Conservation (phyloP, 2,329 filamentous ascomycete genomes). For the Paraconiothyrium brasiliense region DNA sequence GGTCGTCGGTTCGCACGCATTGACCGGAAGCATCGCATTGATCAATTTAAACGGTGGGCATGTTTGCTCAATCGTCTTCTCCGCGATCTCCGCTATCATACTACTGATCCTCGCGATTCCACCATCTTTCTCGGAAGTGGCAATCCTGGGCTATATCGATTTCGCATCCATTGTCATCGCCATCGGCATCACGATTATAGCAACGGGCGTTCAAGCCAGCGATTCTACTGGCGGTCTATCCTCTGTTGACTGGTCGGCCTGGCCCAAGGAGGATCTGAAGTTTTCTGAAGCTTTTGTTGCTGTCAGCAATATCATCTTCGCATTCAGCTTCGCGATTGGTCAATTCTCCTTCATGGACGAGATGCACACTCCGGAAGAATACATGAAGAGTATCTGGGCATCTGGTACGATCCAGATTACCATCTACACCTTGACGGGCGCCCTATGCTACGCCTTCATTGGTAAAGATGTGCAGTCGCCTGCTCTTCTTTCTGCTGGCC, state of each 20-base stretch:
- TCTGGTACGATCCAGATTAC: slow-evolving; percentile 65
- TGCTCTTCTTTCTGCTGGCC: slow-evolving; percentile 70
- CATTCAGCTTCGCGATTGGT: slow-evolving; percentile 66
- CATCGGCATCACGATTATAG: slow-evolving; percentile 74
- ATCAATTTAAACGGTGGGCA: slow-evolving; percentile 68
- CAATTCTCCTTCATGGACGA: slow-evolving; percentile 76
- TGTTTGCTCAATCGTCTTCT: slow-evolving; percentile 72
- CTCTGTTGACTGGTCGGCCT: slow-evolving; percentile 42
- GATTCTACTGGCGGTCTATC: slow-evolving; percentile 40
- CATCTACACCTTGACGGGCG: slow-evolving; percentile 73
- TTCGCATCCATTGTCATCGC: slow-evolving; percentile 72
- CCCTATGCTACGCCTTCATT: slow-evolving; percentile 71
- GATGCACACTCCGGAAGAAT: slow-evolving; percentile 69
- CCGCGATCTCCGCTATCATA: slow-evolving; percentile 66
- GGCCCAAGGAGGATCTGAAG: slow-evolving; percentile 55
- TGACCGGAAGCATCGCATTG: slow-evolving; percentile 73
- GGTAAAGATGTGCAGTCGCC: slow-evolving; percentile 69
- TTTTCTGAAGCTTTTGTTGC: slow-evolving; percentile 70
- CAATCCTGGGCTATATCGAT: slow-evolving; percentile 63
- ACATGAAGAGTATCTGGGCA: slow-evolving; percentile 65
- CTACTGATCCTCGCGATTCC: slow-evolving; percentile 70
- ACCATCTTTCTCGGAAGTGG: slow-evolving; percentile 70
- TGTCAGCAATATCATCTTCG: slow-evolving; percentile 40
- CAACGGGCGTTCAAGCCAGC: slow-evolving; percentile 60
- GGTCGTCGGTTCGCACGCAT: slow-evolving; percentile 74